Base-by-base conservation (phyloP, 1,139 yeast species). In the Pneumocystis sp. region DNA sequence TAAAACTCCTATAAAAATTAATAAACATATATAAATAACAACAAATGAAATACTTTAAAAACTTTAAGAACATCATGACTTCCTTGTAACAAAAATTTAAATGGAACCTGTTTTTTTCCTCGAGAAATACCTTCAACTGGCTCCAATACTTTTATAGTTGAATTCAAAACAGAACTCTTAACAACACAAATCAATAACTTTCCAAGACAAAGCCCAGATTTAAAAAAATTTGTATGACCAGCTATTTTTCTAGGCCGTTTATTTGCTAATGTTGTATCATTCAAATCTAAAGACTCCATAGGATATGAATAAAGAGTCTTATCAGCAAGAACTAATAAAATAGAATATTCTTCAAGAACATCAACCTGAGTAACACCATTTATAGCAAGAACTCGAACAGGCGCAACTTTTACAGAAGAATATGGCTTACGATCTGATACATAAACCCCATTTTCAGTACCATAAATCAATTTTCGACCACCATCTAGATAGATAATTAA, bases 201-300 rank as follows among this genome's bases (percentile, higher is more conserved):
- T 44, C 97, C 96, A 69, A 88, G 86, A 74, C 96, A 90, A 65
- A 91, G 87, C 62, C 97, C 98, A 66, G 89, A 89, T 72, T 89
- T 87, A 81, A 93, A 93, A 73, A 90, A 90, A 40, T 86, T 84
- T 61, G 89, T 91, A 75, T 90, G 97, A 25, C 85, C 83, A 77
- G 89, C 85, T 59, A 93, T 80, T 73, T 88, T 87, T 73, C 86
- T 88, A 19, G 90, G 89, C 63, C 86, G 81, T 68, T 88, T 82
- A 39, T 89, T 84, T 72, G 86, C 88, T 70, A 84, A 84, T 29
- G 60, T 60, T 59, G 61, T 63, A 50, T 59, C 66, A 45, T 69
- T 69, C 7, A 70, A 61, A 29, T 79, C 80, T 67, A 93, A 78
- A 17, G 90, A 81, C 70, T 89, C 96, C 69, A 90, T 77, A 63